These are phyloP conservation scores for Macrotyloma uniflorum DNA, from an alignment of 306 rosid species.

Conservation along the genomic window DNA sequence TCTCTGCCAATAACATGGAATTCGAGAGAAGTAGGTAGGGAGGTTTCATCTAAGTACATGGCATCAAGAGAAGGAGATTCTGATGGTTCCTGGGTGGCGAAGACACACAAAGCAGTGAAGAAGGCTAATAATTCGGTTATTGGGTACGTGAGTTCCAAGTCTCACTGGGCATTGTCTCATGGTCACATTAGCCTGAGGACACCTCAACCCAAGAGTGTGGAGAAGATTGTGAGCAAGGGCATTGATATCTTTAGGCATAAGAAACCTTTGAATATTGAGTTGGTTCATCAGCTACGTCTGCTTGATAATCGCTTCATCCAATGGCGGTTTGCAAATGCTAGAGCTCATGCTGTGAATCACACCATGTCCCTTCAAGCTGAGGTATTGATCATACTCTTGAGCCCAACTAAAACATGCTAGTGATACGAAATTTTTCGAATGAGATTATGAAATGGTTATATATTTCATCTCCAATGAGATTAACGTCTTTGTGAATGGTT, in stretches of 20 bases:
- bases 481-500: background rate
- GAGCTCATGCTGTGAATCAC: constrained; percentile 44
- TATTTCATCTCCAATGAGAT: background rate
- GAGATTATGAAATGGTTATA: background rate
- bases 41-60: constrained; percentile 58
- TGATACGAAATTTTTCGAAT: background rate
- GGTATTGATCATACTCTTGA: constrained; percentile 36
- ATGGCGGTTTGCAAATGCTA: constrained; percentile 70
- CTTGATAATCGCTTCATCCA: constrained; percentile 60
- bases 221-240: constrained; percentile 63
- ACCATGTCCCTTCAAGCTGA: constrained; percentile 38
- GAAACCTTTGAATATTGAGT: constrained; percentile 44
- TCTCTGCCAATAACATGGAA: constrained; percentile 26
- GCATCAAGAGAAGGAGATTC: constrained; percentile 38
- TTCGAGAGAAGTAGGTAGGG: constrained; percentile 42
- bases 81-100: constrained; percentile 43
- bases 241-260: constrained; percentile 58
- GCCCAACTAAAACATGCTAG: background rate
- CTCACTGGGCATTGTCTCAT: constrained; percentile 82
- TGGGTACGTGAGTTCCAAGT: constrained; percentile 47
- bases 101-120: constrained; percentile 46
- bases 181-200: constrained; percentile 46
- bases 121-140: constrained; percentile 57
- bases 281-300: constrained; percentile 55
- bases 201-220: constrained; percentile 46